Evolutionary conservation across 2,329 filamentous ascomycete species (phyloP).

Genomic region (Talaromyces piceae): DNA sequence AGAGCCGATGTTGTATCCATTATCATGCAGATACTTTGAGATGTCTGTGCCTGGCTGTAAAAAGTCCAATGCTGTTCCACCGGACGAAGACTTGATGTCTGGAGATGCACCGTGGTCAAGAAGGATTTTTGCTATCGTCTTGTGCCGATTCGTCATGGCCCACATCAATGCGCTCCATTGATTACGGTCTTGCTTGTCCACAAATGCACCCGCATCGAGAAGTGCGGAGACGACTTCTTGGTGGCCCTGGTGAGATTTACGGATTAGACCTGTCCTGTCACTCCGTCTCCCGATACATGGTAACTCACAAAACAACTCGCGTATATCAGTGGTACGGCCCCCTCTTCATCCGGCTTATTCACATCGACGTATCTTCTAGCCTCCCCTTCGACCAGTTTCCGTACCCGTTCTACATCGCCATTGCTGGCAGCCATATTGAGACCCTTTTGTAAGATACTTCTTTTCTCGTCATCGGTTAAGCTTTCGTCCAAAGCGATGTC

Average conservation of each 20-base stretch:
- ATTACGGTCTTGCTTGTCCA: slow-evolving; percentile 91
- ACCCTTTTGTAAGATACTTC: slow-evolving; percentile 71
- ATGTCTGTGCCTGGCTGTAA: slow-evolving; percentile 93
- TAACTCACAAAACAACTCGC: slow-evolving; percentile 84
- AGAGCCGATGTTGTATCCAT: slow-evolving; percentile 63
- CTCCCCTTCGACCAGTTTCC: slow-evolving; percentile 65
- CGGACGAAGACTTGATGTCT: slow-evolving; percentile 88
- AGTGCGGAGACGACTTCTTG: slow-evolving; percentile 78
- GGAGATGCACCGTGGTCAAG: slow-evolving; percentile 92
- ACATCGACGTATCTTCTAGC: slow-evolving; percentile 73
- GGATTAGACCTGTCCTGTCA: slow-evolving; percentile 2
- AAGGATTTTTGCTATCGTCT: slow-evolving; percentile 85
- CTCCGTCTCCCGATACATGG: background rate
- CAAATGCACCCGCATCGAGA: slow-evolving; percentile 75
- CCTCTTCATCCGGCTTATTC: slow-evolving; percentile 84
- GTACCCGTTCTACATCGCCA: slow-evolving; percentile 76
- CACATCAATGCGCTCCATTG: slow-evolving; percentile 98
- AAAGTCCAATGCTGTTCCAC: slow-evolving; percentile 92
- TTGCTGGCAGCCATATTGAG: slow-evolving; percentile 96
- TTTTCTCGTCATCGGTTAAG: slow-evolving; percentile 70
- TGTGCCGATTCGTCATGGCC: slow-evolving; percentile 98
- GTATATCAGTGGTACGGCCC: slow-evolving; percentile 93
- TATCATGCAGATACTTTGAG: slow-evolving; percentile 88
- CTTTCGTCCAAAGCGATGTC: slow-evolving; percentile 67
- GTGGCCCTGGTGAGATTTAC: slow-evolving; percentile 57